Evolutionary conservation across 1,284 basidiomycete species (phyloP).

Genomic region (Melampsora occidentalis): DNA sequence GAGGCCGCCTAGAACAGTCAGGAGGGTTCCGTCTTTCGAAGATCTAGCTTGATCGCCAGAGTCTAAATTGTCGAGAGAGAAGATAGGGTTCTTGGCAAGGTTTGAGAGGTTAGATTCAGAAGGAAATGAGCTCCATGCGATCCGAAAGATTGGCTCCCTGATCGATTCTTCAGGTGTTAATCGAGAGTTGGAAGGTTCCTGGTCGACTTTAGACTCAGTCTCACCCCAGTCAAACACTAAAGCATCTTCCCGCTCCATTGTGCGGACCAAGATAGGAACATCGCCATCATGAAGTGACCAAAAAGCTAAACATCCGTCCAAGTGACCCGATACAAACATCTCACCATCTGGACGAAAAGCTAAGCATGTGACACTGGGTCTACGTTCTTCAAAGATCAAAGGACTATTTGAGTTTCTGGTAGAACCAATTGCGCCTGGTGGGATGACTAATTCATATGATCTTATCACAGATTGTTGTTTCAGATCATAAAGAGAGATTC

Average conservation of each 20-base stretch:
- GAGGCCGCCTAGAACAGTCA: slow-evolving; percentile 76
- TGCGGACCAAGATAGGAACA: slow-evolving; percentile 73
- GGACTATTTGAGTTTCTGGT: slow-evolving; percentile 61
- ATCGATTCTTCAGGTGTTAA: slow-evolving; percentile 47
- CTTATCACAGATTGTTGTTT: slow-evolving; percentile 63
- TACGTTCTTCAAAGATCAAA: slow-evolving; percentile 67
- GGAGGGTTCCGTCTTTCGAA: slow-evolving; percentile 64
- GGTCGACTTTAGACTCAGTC: slow-evolving; percentile 54
- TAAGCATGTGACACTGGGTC: slow-evolving; percentile 70
- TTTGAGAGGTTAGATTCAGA: slow-evolving; percentile 50
- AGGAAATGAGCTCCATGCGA: slow-evolving; percentile 67
- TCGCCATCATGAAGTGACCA: slow-evolving; percentile 80
- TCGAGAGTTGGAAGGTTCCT: slow-evolving; percentile 48
- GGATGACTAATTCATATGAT: slow-evolving; percentile 66
- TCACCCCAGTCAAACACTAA: slow-evolving; percentile 56
- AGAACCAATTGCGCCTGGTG: slow-evolving; percentile 76
- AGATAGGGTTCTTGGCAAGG: no score
- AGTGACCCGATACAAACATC: slow-evolving; percentile 66
- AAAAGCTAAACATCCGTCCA: slow-evolving; percentile 82
- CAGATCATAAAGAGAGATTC: slow-evolving; percentile 69
- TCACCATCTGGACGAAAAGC: slow-evolving; percentile 63
- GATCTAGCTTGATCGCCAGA: slow-evolving; percentile 21
- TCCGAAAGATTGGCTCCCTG: slow-evolving; percentile 81
- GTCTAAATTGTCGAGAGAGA: slow-evolving; percentile 53
- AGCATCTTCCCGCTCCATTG: slow-evolving; percentile 60